A percentile compares a stretch with the other conserved stretches of the same genome.
Evolutionary conservation across 2,329 filamentous ascomycete species (phyloP).

Genomic region (Colletotrichum cordylinicola): DNA sequence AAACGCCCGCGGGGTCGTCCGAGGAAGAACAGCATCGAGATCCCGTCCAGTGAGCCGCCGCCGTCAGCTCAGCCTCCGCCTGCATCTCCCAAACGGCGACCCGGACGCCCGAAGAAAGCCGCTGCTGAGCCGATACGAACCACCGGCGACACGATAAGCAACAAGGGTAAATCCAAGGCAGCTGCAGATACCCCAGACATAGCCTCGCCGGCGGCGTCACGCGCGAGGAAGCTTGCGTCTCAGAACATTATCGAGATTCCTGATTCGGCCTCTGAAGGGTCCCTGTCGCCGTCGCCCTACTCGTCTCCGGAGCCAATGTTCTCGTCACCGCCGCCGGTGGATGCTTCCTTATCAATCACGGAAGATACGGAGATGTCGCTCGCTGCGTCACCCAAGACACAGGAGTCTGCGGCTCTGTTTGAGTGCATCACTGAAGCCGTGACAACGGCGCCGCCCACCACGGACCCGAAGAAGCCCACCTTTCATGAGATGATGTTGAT

Average conservation of each 20-base stretch:
- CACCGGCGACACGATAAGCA: background rate
- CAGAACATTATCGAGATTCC: constrained; percentile 50
- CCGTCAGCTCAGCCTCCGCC: constrained; percentile 36
- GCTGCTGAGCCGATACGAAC: background rate
- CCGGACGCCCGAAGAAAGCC: constrained; percentile 3
- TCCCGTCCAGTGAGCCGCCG: constrained; percentile 33
- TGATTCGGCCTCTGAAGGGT: constrained; percentile 53
- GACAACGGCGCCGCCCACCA: constrained; percentile 53
- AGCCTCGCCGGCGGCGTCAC: constrained; percentile 27
- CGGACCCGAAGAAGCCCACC: constrained; percentile 59
- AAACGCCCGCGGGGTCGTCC: constrained; percentile 40
- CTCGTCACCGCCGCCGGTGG: constrained; percentile 46
- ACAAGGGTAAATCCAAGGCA: background rate
- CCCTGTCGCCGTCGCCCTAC: constrained; percentile 31
- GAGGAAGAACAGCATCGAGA: constrained; percentile 36
- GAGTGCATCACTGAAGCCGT: constrained; percentile 61
- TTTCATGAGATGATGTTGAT: constrained; percentile 95
- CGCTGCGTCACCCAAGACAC: constrained; percentile 36
- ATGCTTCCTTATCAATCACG: constrained; percentile 48
- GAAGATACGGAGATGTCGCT: constrained; percentile 53
- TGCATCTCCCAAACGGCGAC: constrained; percentile 2
- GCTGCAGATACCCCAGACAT: constrained; percentile 14
- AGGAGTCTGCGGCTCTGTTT: constrained; percentile 53
- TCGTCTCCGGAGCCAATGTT: constrained; percentile 44
- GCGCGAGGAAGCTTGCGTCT: constrained; percentile 26